These are phyloP conservation scores for Ulmus americana DNA, from an alignment of 331 rosid genomes.

Conservation along the genomic window DNA sequence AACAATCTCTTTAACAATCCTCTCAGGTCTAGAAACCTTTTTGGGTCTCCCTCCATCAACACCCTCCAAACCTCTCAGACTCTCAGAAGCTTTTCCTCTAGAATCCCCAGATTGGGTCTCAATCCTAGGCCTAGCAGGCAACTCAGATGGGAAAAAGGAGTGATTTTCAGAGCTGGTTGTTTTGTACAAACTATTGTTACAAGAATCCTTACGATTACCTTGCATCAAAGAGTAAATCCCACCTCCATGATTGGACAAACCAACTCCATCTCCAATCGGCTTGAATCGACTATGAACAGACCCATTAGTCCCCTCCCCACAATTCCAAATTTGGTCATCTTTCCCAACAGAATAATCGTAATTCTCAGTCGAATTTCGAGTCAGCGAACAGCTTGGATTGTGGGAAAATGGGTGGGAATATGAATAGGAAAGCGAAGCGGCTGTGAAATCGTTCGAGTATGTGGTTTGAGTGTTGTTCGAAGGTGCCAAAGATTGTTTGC, in stretches of 20 bases:
- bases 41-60: constrained; percentile 49
- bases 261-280: constrained; percentile 85
- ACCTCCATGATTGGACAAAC: constrained; percentile 57
- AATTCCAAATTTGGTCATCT: constrained; percentile 86
- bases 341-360: constrained; percentile 65
- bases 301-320: constrained; percentile 98
- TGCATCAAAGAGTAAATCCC: constrained; percentile 64
- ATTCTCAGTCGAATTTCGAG: constrained; percentile 80
- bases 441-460: constrained; percentile 70
- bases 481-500: constrained; percentile 46
- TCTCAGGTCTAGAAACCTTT: constrained; percentile 60
- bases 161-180: constrained; percentile 73
- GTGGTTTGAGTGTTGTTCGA: constrained; percentile 51
- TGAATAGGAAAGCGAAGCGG: constrained; percentile 81
- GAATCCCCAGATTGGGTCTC: constrained; percentile 74
- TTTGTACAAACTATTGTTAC: constrained; percentile 46
- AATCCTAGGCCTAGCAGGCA: constrained; percentile 75
- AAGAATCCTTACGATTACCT: constrained; percentile 35
- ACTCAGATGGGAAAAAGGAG: constrained; percentile 89
- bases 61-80: constrained; percentile 51
- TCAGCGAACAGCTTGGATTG: constrained; percentile 92
- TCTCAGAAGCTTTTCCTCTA: constrained; percentile 77
- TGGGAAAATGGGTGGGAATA: constrained; percentile 75
- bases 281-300: constrained; percentile 96
- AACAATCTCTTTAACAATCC: constrained; percentile 54